phyloP scores from a whole-genome alignment of 805 yeast species.

The Pichia membranifaciens region DNA sequence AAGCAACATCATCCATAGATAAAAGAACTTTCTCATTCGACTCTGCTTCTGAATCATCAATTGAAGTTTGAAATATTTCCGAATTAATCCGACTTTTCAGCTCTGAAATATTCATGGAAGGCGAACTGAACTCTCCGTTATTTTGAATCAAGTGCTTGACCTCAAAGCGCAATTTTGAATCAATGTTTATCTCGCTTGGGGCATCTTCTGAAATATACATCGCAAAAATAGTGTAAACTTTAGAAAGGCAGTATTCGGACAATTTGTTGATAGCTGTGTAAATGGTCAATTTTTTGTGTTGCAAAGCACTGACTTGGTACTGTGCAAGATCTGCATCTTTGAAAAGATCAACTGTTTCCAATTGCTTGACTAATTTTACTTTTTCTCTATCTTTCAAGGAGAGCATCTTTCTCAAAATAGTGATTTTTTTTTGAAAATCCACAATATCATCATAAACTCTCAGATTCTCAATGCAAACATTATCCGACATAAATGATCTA shows the following conservation, averaged over 20 bases:
- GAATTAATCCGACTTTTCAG: not conserved
- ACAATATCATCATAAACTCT: slow-evolving; percentile 60
- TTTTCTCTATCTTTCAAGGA: slow-evolving; percentile 26
- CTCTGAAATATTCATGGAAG: slow-evolving; percentile 4
- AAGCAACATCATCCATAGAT: too few species aligned
- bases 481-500: slow-evolving; percentile 55
- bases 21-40: too few species aligned
- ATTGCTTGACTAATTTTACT: slow-evolving; percentile 6
- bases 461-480: slow-evolving; percentile 70
- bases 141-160: slow-evolving; percentile 7
- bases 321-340: not conserved
- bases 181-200: slow-evolving; percentile 65
- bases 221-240: slow-evolving; percentile 59
- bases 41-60: not conserved
- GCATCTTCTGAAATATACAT: slow-evolving; percentile 62
- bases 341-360: slow-evolving; percentile 3
- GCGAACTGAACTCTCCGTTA: slow-evolving; percentile 1
- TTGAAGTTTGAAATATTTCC: not conserved
- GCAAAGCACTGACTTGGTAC: slow-evolving; percentile 11
- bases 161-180: slow-evolving; percentile 27
- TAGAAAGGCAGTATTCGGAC: slow-evolving; percentile 51
- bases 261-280: slow-evolving; percentile 36
- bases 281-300: slow-evolving; percentile 28
- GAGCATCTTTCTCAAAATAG: slow-evolving; percentile 37
- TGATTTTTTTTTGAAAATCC: slow-evolving; percentile 44